Evolutionary conservation across 2,329 filamentous ascomycete genomes (phyloP).

Genomic region (Cladophialophora bantiana): DNA sequence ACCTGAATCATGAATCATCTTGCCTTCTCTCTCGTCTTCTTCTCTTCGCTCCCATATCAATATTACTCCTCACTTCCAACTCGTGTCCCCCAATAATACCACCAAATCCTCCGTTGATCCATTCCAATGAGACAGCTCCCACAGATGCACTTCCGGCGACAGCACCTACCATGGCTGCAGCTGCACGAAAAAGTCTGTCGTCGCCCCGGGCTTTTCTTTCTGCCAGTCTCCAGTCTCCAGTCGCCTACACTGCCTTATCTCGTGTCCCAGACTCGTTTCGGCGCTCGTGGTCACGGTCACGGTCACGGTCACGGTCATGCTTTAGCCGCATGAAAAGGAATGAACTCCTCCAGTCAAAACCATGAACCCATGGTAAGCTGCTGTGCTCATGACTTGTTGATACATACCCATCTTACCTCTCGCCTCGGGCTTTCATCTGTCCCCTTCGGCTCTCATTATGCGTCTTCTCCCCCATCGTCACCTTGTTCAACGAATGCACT

Average conservation of each 20-base stretch:
- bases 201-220: neutral
- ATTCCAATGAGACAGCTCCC: neutral
- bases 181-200: constrained; percentile 8
- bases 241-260: constrained; percentile 3
- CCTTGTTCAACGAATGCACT: neutral
- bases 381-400: constrained; percentile 2
- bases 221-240: neutral
- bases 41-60: neutral
- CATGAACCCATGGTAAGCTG: neutral
- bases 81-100: neutral
- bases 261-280: neutral
- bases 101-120: constrained; percentile 8
- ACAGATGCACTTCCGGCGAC: neutral
- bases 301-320: neutral
- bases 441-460: neutral
- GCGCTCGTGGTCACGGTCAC: neutral
- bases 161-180: neutral
- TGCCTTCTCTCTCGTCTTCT: neutral
- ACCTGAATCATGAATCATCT: neutral
- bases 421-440: neutral
- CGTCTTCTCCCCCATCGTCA: neutral
- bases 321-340: constrained; percentile 4
- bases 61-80: neutral
- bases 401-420: neutral
- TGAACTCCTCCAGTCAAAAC: constrained; percentile 6